A percentile compares a stretch with the other conserved stretches of the same genome.
Conservation (phyloP, 192 early-diverging fungal species). For the Coemansia sp. region DNA sequence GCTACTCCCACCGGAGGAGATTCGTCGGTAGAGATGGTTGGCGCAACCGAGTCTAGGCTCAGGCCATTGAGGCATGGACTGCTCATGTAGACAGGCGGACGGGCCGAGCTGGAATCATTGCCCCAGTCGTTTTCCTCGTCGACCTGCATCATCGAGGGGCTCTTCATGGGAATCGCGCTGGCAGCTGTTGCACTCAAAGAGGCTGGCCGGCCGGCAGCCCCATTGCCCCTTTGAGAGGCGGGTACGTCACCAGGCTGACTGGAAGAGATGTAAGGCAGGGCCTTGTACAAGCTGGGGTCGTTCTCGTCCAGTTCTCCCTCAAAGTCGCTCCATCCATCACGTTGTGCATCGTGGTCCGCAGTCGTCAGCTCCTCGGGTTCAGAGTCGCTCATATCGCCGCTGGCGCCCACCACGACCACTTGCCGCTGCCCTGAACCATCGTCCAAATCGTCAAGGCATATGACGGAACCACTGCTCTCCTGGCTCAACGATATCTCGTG, state of each 20-base stretch:
- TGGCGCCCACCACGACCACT: constrained; percentile 18
- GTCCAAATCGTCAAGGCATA: background rate
- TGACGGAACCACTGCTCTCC: background rate
- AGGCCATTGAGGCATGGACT: background rate
- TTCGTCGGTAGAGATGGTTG: background rate
- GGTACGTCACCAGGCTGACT: background rate
- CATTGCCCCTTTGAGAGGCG: background rate
- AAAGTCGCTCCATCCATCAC: constrained; percentile 6
- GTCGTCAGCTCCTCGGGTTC: constrained; percentile 6
- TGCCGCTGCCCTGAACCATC: background rate
- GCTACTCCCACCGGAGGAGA: background rate
- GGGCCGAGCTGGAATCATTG: background rate
- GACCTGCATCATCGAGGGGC: constrained; percentile 22
- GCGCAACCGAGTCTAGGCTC: background rate
- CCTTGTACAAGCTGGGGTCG: constrained; percentile 41
- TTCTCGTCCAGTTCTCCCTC: constrained; percentile 30
- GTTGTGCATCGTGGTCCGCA: background rate
- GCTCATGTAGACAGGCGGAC: background rate
- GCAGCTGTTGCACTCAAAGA: background rate
- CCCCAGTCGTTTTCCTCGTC: constrained; percentile 1
- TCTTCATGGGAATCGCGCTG: background rate
- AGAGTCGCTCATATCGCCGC: constrained; percentile 10
- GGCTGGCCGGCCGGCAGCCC: no score
- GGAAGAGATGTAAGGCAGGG: background rate
- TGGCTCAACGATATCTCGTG: constrained; percentile 3